Conservation (phyloP, 257 asterid species). For the Fraxinus excelsior region DNA sequence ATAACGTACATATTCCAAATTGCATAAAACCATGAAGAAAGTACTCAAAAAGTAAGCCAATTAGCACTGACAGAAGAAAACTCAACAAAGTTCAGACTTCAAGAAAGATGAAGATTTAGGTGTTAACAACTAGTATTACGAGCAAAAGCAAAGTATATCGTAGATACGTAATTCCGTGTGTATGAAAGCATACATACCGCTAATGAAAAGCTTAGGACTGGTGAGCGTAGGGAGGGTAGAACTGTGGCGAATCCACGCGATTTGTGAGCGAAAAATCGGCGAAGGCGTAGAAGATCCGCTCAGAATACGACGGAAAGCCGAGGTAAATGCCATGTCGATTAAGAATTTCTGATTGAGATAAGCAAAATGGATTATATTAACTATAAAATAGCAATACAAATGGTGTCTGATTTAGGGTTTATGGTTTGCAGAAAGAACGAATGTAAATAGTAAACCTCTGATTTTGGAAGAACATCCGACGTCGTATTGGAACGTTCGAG, state of each 20-base stretch:
- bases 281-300: slow-evolving; percentile 49
- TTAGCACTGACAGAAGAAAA: neutral
- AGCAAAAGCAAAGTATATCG: neutral
- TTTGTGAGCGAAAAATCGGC: slow-evolving; percentile 43
- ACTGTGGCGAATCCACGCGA: slow-evolving; percentile 58
- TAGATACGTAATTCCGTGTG: neutral
- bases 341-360: neutral
- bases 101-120: neutral
- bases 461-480: neutral
- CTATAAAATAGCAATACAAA: neutral
- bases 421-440: neutral
- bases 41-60: neutral
- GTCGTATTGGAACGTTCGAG: neutral
- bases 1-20: neutral
- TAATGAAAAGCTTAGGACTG: slow-evolving; percentile 79
- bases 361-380: neutral
- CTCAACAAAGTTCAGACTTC: neutral
- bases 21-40: neutral
- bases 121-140: neutral
- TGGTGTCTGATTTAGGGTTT: slow-evolving; percentile 1
- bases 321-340: slow-evolving; percentile 55
- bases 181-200: slow-evolving; percentile 48
- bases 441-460: neutral
- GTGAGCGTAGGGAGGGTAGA: slow-evolving; percentile 86
- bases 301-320: slow-evolving; percentile 63